Conservation (phyloP, 2,329 filamentous ascomycete species). For the Aureobasidium sp. region DNA sequence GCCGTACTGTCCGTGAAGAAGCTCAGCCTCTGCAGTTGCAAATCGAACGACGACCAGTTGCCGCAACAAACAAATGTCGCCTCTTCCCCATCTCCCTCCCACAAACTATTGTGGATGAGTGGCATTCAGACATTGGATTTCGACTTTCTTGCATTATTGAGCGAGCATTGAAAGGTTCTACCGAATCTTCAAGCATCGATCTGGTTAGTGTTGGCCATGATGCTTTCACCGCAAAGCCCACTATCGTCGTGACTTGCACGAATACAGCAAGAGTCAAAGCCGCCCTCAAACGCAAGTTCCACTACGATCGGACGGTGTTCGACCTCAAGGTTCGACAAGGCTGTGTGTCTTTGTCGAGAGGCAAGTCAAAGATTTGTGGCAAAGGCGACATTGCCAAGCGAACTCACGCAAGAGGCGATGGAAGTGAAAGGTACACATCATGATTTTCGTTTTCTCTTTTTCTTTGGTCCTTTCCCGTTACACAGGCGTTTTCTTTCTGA, state of each 20-base stretch:
- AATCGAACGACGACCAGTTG: background rate
- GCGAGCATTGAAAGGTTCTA: slow-evolving; percentile 61
- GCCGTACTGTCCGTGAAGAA: background rate
- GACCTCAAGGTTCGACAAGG: slow-evolving; percentile 65
- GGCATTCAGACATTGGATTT: slow-evolving; percentile 63
- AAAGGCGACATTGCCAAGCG: slow-evolving; percentile 18
- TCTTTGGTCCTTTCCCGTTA: background rate
- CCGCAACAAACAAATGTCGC: slow-evolving; percentile 8
- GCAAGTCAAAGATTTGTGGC: background rate
- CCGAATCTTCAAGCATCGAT: slow-evolving; percentile 70
- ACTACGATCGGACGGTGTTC: slow-evolving; percentile 56
- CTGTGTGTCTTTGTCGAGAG: slow-evolving; percentile 19
- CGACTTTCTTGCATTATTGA: slow-evolving; percentile 64
- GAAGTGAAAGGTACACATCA: slow-evolving; percentile 15
- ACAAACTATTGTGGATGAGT: slow-evolving; percentile 56
- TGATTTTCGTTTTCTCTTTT: slow-evolving; percentile 1
- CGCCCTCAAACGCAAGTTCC: slow-evolving; percentile 61
- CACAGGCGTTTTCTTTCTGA: background rate
- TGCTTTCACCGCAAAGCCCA: slow-evolving; percentile 56
- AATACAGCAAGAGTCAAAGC: slow-evolving; percentile 64
- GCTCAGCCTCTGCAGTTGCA: background rate
- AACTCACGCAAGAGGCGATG: slow-evolving; percentile 19
- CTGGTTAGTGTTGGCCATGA: slow-evolving; percentile 66
- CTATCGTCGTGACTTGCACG: slow-evolving; percentile 67
- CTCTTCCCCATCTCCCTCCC: slow-evolving; percentile 40